Conservation (phyloP, 2,329 filamentous ascomycete genomes). For the Thermoascus crustaceus region DNA sequence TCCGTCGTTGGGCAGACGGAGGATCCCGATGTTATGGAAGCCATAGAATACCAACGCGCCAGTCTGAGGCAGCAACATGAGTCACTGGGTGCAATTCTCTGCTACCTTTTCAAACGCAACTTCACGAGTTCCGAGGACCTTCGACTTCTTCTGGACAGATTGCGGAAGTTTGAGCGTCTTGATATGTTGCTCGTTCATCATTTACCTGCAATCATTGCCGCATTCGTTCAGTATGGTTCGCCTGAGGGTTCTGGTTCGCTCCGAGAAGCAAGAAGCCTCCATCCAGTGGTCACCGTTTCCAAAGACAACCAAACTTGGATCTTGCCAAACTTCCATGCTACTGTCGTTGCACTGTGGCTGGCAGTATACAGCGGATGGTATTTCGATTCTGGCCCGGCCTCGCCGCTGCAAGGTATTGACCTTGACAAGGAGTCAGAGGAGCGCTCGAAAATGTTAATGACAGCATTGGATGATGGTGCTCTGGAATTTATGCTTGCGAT, state of each 20-base stretch:
- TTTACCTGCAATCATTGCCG: slow-evolving; percentile 68
- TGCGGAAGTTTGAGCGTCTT: slow-evolving; percentile 68
- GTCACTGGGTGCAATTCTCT: slow-evolving; percentile 70
- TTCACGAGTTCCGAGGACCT: slow-evolving; percentile 67
- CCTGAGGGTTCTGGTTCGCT: slow-evolving; percentile 62
- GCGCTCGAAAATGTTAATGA: slow-evolving; percentile 64
- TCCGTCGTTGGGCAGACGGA: slow-evolving; percentile 62
- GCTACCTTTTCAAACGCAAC: slow-evolving; percentile 67
- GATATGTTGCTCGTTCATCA: slow-evolving; percentile 71
- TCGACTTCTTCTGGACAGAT: slow-evolving; percentile 56
- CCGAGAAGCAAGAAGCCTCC: slow-evolving; percentile 60
- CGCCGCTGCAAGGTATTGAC: slow-evolving; percentile 54
- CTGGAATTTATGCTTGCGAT: slow-evolving; percentile 87
- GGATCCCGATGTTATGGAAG: slow-evolving; percentile 61
- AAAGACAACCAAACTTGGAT: slow-evolving; percentile 63
- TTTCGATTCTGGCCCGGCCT: slow-evolving; percentile 59
- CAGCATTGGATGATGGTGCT: slow-evolving; percentile 76
- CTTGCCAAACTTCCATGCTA: slow-evolving; percentile 67
- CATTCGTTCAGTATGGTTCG: slow-evolving; percentile 70
- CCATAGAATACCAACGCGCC: slow-evolving; percentile 68
- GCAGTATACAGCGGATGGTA: slow-evolving; percentile 90
- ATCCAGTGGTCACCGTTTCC: slow-evolving; percentile 58
- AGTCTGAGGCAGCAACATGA: slow-evolving; percentile 88
- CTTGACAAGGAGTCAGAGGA: slow-evolving; percentile 59
- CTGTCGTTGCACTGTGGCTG: slow-evolving; percentile 77